Evolutionary conservation across 1,284 basidiomycete genomes (phyloP), one percentile per base, ranked within the genome.

Genomic region (Ustilago loliicola): DNA sequence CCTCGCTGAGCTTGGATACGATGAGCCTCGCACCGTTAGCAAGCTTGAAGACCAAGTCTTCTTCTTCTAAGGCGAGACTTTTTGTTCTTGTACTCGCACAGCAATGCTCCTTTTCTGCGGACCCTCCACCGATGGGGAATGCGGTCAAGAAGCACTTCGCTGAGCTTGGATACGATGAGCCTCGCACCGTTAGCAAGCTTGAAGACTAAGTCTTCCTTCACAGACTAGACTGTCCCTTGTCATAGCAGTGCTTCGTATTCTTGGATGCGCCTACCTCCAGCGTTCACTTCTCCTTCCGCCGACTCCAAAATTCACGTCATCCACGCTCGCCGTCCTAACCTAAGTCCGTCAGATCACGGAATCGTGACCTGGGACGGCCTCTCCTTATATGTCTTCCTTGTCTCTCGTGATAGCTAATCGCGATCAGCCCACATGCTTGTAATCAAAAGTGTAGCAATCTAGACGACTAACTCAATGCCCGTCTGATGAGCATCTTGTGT

Each of bases 71-170:
- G n/a, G 1, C 21, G 47, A 17, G 23, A 13, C 36, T 11, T 5
- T 25, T 9, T 4, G 9, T 32, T n/a, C 27, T 34, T 53, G 30
- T 4, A 23, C 51, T 53, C 32, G 30, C 30, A 21, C 4, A 50
- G 25, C 27, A 25, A 27, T 1, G 48, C 8, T 29, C 48, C 23
- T 50, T 27, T 50, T 50, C 48, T 50, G 48, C 48, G 48, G 17
- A 40, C 19, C 96, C 96, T 66, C 95, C 96, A 25, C 96, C 96
- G 9, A 98, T 98, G 96, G 92, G 97, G 86, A 90, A 89, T 61
- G 96, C 95, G 53, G 98, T 98, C 95, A 98, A 98, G 89, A 95
- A 93, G 89, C 92, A 96, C 86, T 90, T 99, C 29, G 92, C 91
- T 32, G 93, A 92, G 62, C 91, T 99, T 81, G 91, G 91, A 77